Percentiles rank a stretch among this genome's conserved stretches.
phyloP scores from a whole-genome alignment of 768 basidiomycete genomes.

The Russula virescens region DNA sequence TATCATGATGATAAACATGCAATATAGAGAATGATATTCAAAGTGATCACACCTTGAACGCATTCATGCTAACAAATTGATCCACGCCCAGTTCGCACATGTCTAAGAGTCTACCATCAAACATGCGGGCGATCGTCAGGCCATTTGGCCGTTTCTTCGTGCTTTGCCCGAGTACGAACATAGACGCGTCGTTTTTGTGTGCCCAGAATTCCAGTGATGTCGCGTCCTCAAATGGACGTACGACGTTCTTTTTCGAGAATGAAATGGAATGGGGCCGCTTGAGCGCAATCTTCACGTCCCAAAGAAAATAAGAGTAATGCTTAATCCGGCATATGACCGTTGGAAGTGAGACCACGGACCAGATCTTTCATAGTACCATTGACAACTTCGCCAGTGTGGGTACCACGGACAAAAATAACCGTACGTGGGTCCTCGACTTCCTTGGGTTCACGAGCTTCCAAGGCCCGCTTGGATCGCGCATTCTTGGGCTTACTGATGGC shows the following conservation, averaged over 20 bases:
- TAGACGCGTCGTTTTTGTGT: conserved; percentile 86
- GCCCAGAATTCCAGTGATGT: conserved; percentile 90
- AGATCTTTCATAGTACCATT: conserved; percentile 83
- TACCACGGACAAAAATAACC: conserved; percentile 86
- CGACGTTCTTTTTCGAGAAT: conserved; percentile 89
- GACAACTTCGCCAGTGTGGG: conserved; percentile 76
- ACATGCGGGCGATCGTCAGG: conserved; percentile 81
- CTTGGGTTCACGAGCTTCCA: conserved; percentile 84
- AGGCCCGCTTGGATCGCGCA: conserved; percentile 86
- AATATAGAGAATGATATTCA: neutral
- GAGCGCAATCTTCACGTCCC: conserved; percentile 67
- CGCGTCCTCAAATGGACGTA: conserved; percentile 85
- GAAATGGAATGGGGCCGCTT: conserved; percentile 88
- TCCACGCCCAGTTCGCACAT: conserved; percentile 95
- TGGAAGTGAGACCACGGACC: conserved; percentile 42
- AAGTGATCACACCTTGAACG: conserved; percentile 66
- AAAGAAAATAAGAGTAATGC: neutral
- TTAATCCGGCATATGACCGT: neutral
- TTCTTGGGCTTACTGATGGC: conserved; percentile 88
- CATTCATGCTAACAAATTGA: conserved; percentile 67
- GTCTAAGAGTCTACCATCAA: conserved; percentile 79
- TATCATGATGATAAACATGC: neutral
- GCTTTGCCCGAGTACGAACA: conserved; percentile 87
- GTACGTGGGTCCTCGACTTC: conserved; percentile 85
- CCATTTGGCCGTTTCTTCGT: conserved; percentile 93